Evolutionary conservation across 2,329 filamentous ascomycete genomes (phyloP).

Genomic region (Arthrobotrys sphaeroides): DNA sequence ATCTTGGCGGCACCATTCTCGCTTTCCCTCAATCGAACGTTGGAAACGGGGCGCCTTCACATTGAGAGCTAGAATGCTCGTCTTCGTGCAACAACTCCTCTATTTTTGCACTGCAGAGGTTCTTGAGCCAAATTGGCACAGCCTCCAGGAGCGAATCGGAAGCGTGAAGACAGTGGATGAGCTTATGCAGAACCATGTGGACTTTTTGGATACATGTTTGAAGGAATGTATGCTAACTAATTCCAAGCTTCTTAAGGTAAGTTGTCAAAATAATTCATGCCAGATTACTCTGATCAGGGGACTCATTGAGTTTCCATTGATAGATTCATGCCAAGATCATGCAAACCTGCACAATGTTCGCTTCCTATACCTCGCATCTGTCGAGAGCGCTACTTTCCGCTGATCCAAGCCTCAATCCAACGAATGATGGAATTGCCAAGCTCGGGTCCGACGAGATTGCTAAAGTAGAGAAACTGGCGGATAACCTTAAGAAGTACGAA

Average conservation of each 20-base stretch:
- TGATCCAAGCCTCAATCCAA: constrained; percentile 71
- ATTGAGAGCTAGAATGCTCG: constrained; percentile 88
- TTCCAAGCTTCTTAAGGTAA: constrained; percentile 87
- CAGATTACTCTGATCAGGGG: not conserved
- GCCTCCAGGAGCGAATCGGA: constrained; percentile 65
- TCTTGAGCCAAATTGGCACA: constrained; percentile 96
- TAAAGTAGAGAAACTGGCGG: constrained; percentile 78
- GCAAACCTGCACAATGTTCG: constrained; percentile 94
- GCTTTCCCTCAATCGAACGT: constrained; percentile 77
- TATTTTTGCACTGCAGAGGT: constrained; percentile 98
- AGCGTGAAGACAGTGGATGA: constrained; percentile 89
- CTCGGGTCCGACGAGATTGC: constrained; percentile 57
- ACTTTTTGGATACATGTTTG: constrained; percentile 95
- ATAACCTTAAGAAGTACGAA: constrained; percentile 90
- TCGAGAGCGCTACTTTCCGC: constrained; percentile 83
- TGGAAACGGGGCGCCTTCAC: constrained; percentile 97
- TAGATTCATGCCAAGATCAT: constrained; percentile 98
- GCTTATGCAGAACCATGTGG: constrained; percentile 98
- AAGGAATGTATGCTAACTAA: constrained; percentile 99
- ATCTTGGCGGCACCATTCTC: constrained; percentile 83
- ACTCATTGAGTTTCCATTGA: not conserved
- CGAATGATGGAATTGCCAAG: constrained; percentile 36
- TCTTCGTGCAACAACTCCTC: constrained; percentile 94
- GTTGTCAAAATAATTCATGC: constrained; percentile 56
- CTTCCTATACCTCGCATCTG: constrained; percentile 85